A percentile compares a stretch with the other conserved stretches of the same genome.
phyloP scores from a whole-genome alignment of 2,329 filamentous ascomycete species.

The Claviceps humidiphila region DNA sequence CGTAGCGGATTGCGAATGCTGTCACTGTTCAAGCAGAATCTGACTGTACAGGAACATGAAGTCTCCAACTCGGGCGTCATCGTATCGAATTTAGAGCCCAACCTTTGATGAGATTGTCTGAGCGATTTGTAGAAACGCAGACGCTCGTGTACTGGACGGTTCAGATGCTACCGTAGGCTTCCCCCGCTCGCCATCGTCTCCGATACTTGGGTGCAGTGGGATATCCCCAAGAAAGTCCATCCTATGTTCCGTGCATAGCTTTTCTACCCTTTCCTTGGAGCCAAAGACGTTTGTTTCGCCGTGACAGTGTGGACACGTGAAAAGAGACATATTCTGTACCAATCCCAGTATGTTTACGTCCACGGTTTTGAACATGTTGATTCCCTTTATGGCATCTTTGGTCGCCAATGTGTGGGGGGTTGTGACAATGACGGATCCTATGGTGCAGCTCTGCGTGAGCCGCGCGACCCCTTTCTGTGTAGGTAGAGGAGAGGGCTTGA shows the following conservation, averaged over 20 bases:
- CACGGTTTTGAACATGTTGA: slow-evolving; percentile 85
- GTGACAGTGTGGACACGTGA: slow-evolving; percentile 66
- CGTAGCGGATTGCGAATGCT: background rate
- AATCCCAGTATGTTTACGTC: slow-evolving; percentile 71
- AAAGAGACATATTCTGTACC: slow-evolving; percentile 85
- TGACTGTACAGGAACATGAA: background rate
- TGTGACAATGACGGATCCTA: slow-evolving; percentile 72
- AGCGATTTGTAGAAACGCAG: slow-evolving; percentile 61
- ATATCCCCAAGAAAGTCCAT: slow-evolving; percentile 81
- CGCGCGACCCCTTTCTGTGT: background rate
- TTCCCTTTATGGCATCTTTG: slow-evolving; percentile 81
- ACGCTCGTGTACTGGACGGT: slow-evolving; percentile 59
- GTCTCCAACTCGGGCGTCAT: background rate
- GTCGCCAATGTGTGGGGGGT: slow-evolving; percentile 90
- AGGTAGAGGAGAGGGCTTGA: background rate
- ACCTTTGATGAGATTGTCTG: slow-evolving; percentile 36
- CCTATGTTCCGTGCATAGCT: slow-evolving; percentile 56
- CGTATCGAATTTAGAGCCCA: slow-evolving; percentile 11
- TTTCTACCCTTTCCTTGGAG: slow-evolving; percentile 46
- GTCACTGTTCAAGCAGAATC: background rate
- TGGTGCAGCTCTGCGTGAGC: background rate
- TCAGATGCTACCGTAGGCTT: slow-evolving; percentile 85
- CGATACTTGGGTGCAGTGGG: slow-evolving; percentile 74
- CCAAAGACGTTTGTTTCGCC: slow-evolving; percentile 67
- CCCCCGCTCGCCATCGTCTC: slow-evolving; percentile 73